Percentiles rank a stretch among this genome's conserved stretches.
Conservation (phyloP, 345 rosid species). For the Lepidium sativum region DNA sequence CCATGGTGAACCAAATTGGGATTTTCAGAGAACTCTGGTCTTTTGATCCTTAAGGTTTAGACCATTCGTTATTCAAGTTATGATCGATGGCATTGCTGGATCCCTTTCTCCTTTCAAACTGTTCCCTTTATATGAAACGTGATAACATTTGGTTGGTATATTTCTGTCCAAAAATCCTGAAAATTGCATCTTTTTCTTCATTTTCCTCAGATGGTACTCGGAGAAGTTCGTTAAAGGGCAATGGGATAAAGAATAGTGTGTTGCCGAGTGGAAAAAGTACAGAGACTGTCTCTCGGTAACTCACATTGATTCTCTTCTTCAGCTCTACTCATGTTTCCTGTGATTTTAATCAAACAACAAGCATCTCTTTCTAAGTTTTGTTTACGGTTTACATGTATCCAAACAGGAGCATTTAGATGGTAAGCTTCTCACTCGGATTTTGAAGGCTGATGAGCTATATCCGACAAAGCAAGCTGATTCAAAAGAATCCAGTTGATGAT, state of each 20-base stretch:
- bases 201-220: slow-evolving; percentile 61
- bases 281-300: slow-evolving; percentile 72
- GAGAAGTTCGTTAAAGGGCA: slow-evolving; percentile 80
- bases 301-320: neutral
- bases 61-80: neutral
- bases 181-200: neutral
- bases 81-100: neutral
- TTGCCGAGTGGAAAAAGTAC: slow-evolving; percentile 69
- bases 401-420: slow-evolving; percentile 67
- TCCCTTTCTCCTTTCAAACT: neutral
- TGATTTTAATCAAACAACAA: neutral
- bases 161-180: neutral
- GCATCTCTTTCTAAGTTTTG: neutral
- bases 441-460: slow-evolving; percentile 46
- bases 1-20: neutral
- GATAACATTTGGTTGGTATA: neutral
- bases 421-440: slow-evolving; percentile 59
- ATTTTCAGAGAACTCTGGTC: neutral
- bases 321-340: neutral
- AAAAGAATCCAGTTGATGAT: slow-evolving; percentile 28
- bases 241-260: slow-evolving; percentile 73
- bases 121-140: neutral
- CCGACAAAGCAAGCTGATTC: slow-evolving; percentile 17
- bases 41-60: neutral
- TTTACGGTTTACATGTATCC: neutral